Evolutionary conservation across 768 basidiomycete species (phyloP), one percentile per base, ranked within the genome.

Genomic region (Trametes meyenii): DNA sequence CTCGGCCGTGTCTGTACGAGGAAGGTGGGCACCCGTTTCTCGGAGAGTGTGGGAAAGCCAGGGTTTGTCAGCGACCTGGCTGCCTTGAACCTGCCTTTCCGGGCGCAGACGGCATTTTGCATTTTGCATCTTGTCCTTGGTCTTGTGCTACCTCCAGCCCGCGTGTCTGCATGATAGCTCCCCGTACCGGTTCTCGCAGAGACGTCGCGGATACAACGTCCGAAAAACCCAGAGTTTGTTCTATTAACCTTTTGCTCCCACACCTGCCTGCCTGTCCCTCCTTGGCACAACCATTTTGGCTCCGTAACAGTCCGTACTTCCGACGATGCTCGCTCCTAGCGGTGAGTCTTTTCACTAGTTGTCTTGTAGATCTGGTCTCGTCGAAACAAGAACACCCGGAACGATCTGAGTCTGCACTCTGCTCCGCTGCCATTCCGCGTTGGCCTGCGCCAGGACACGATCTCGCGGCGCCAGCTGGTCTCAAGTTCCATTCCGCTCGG

Each of bases 141-240:
- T 56, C 55, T 46, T 56, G 61, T 52, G 36, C 50, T 39, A 14
- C 21, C 48, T 50, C 13, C 54, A 11, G 46, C 21, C 35, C 49
- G 50, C 61, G 50, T 42, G 33, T 46, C 58, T 44, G 46, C 45
- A 33, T 45, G 58, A 51, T 40, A 43, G 48, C 54, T 13, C n/a
- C 19, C 24, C 16, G 14, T 50, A n/a, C 54, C 48, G 33, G 6
- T 19, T 16, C 46, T 62, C 55, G 56, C 49, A 26, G 14, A 29
- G 36, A 21, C 33, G 40, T 21, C 40, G 13, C 39, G 39, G 12
- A 3, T 50, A 62, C 55, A 45, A 45, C 61, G 35, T 39, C 61
- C 61, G 60, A 50, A 49, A n/a, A 60, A 50, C 48, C 24, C 60
- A 61, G 53, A 55, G 61, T 48, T 49, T 56, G 39, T 56, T 56